Percentiles rank a stretch among this genome's conserved stretches.
phyloP scores from a whole-genome alignment of 2,329 filamentous ascomycete species.

The Didymella pomorum region DNA sequence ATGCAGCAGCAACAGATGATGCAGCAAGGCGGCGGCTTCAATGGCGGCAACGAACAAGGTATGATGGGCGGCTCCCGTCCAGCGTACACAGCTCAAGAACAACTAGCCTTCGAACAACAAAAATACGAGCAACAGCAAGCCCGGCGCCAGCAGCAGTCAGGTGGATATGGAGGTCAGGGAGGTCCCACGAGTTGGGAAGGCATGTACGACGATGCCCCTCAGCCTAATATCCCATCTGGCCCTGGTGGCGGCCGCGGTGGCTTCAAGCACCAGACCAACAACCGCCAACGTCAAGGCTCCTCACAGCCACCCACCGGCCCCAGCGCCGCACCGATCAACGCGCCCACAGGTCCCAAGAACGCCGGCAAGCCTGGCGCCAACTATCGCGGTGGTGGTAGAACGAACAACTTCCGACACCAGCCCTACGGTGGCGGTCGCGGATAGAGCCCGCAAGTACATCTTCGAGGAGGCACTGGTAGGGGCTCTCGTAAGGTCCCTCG shows the following conservation, averaged over 20 bases:
- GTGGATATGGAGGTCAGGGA: slow-evolving; percentile 60
- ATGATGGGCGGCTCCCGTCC: slow-evolving; percentile 56
- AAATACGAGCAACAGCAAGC: slow-evolving; percentile 77
- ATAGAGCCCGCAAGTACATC: slow-evolving; percentile 9
- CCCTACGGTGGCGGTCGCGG: slow-evolving; percentile 43
- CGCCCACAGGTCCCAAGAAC: slow-evolving; percentile 95
- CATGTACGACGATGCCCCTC: slow-evolving; percentile 96
- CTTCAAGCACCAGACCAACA: slow-evolving; percentile 43
- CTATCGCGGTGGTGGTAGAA: slow-evolving; percentile 82
- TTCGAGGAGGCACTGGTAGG: background rate
- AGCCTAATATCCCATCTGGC: slow-evolving; percentile 71
- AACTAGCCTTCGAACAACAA: slow-evolving; percentile 78
- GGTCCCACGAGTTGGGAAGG: slow-evolving; percentile 93
- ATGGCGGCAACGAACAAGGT: slow-evolving; percentile 55
- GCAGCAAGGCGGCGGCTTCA: slow-evolving; percentile 56
- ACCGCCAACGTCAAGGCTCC: slow-evolving; percentile 48
- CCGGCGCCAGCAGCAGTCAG: slow-evolving; percentile 59
- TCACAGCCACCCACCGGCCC: slow-evolving; percentile 53
- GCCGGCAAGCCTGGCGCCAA: slow-evolving; percentile 90
- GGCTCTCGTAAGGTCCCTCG: background rate
- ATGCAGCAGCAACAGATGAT: slow-evolving; percentile 63
- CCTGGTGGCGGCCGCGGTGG: slow-evolving; percentile 54
- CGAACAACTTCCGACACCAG: slow-evolving; percentile 41
- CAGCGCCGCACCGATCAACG: slow-evolving; percentile 71
- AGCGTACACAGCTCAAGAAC: slow-evolving; percentile 73